Base-by-base conservation (phyloP, 1,139 yeast species). In the Sugiyamaella novakii region DNA sequence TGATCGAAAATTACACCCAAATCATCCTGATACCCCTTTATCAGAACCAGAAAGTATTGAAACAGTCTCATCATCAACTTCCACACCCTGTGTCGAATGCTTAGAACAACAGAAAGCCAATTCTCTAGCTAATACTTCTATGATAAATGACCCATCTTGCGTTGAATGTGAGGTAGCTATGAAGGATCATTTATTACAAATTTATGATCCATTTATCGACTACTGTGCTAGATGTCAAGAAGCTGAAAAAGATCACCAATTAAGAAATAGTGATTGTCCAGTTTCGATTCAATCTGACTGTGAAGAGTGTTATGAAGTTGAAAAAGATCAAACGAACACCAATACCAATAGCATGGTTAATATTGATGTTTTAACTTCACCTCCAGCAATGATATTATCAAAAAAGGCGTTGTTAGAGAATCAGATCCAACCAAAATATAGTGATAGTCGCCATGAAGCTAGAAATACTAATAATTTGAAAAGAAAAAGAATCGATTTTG, bases 151-250 rank as follows among this genome's bases (percentile, higher is more conserved):
- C 25, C 15, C 35, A 12, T 28, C 43, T 22, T 49, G 52, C 28
- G 25, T 19, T 21, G 52, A 49, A 22, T 49, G 52, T 22, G 47
- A 49, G 17, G 43, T 49, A 11, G 52, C 52, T 25, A 17, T 38
- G 30, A 39, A 31, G 14, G 52, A 49, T 28, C 52, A 49, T 25
- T 14, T 46, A 42, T 22, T 46, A 39, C 47, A 41, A 30, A 42
- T 49, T 12, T 49, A 46, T 37, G 52, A 49, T 24, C 52, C 52
- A 11, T 38, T 27, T 24, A 19, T 46, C 18, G 53, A 39, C 8
- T 54, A 44, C 12, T 57, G 60, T 35, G 43, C 49, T 15, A 36
- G 50, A 45, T 57, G 59, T 39, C 53, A 46, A 24, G 52, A 51
- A 21, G 58, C 60, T 3, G 51, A 50, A 25, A 21, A 45, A 29